Evolutionary conservation across 2,329 filamentous ascomycete genomes (phyloP), one percentile per base, ranked within the genome.

Genomic region (Hypoxylon sp.): DNA sequence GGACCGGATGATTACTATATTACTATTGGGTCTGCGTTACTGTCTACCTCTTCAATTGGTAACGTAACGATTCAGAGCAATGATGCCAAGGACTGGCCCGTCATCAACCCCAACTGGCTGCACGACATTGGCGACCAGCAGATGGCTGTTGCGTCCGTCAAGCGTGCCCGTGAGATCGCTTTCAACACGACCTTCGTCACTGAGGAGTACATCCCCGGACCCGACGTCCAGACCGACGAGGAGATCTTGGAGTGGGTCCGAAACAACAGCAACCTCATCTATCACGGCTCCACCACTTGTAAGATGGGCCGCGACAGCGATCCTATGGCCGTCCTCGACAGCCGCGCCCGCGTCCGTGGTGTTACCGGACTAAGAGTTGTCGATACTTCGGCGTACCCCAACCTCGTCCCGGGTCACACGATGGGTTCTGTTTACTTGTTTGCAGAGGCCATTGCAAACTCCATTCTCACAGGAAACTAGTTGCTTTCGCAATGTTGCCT

Each of bases 231-330:
- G 17, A 79, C 72, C 42, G 79, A 84, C 46, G 81, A 77, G 14
- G 76, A 83, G 11, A 77, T 86, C 51, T 79, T 82, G 59, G 78
- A 83, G 17, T 85, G 80, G 60, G 80, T 85, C 47, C 80, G 79
- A 69, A 80, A 84, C 22, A 50, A 50, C 46, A 26, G 42, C 79
- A 82, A 22, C 80, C 83, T 1, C 87, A 85, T 81, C 0, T 86
- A 88, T 73, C 87, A 89, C 75, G 85, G 85, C 2, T 84, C 81
- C 0, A 85, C 83, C 63, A 86, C 86, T 0, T 83, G 80, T 44
- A 80, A 84, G 0, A 88, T 89, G 66, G 86, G 87, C 3, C 77
- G 79, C 0, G 83, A 84, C 35, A 79, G 78, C 24, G 86, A 89
- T 73, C 76, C 80, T 1, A 82, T 81, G 75, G 86, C 85, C 9